Evolutionary conservation across 2,329 filamentous ascomycete genomes (phyloP).

Genomic region (Bipolaris zeicola): DNA sequence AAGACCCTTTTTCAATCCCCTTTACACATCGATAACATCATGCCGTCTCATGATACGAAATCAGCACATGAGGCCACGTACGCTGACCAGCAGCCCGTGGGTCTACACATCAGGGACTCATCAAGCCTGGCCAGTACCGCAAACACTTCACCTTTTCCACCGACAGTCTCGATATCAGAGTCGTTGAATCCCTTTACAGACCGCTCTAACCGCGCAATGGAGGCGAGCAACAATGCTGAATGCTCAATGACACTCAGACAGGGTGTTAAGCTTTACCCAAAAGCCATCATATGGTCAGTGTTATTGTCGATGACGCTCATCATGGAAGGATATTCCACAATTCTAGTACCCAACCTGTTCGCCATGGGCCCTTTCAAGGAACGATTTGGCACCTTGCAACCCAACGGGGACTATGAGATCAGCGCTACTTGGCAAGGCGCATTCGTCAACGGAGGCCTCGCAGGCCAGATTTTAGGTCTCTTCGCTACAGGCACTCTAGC

Average conservation of each 20-base stretch:
- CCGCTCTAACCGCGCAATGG: neutral
- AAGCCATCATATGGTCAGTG: conserved; percentile 81
- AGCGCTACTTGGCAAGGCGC: conserved; percentile 51
- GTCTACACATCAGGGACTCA: neutral
- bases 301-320: conserved; percentile 81
- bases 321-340: conserved; percentile 87
- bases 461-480: conserved; percentile 50
- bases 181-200: neutral
- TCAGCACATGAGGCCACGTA: neutral
- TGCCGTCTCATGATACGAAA: neutral
- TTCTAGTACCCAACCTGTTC: conserved; percentile 77
- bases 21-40: neutral
- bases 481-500: conserved; percentile 49
- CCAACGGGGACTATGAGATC: conserved; percentile 38
- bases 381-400: conserved; percentile 38
- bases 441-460: conserved; percentile 49
- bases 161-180: neutral
- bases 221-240: conserved; percentile 8
- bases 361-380: conserved; percentile 48
- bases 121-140: neutral
- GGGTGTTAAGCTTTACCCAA: conserved; percentile 78
- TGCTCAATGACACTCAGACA: conserved; percentile 60
- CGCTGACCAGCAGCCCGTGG: neutral
- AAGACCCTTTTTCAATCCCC: neutral
- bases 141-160: neutral